Conservation (phyloP, 78 protist species). For the Dictyostelium firmibasis region DNA sequence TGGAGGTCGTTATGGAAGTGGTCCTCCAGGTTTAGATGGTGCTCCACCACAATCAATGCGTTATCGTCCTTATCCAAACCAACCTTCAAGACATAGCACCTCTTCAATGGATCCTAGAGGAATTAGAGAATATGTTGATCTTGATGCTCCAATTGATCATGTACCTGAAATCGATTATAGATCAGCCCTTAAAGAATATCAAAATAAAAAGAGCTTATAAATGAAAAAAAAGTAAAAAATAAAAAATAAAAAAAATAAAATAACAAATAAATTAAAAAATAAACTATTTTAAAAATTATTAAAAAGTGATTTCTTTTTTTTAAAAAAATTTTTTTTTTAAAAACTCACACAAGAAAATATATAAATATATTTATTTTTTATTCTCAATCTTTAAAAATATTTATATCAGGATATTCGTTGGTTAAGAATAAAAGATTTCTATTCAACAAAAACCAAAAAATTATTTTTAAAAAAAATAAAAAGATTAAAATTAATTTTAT, state of each 20-base stretch:
- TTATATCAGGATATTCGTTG: no score
- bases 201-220: conserved; percentile 46
- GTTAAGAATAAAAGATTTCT: no score
- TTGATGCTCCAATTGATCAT: conserved; percentile 57
- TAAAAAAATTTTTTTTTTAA: no score
- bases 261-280: background rate
- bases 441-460: no score
- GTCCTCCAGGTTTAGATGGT: background rate
- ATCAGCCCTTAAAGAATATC: conserved; percentile 63
- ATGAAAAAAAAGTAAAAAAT: background rate
- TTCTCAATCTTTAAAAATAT: no score
- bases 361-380: no score
- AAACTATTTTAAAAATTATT: no score
- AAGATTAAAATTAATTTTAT: no score
- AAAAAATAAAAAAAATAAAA: background rate
- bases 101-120: conserved; percentile 49
- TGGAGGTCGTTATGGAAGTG: conserved; percentile 3
- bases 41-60: background rate
- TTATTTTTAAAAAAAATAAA: no score
- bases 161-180: conserved; percentile 67
- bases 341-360: no score
- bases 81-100: background rate
- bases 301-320: no score
- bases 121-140: conserved; percentile 70
- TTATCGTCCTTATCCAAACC: conserved; percentile 63